Percentiles rank a stretch among this genome's conserved stretches.
These are phyloP conservation scores for Phaeodactylum tricornutum DNA, from an alignment of 108 stramenopile species.

Conservation along the genomic window DNA sequence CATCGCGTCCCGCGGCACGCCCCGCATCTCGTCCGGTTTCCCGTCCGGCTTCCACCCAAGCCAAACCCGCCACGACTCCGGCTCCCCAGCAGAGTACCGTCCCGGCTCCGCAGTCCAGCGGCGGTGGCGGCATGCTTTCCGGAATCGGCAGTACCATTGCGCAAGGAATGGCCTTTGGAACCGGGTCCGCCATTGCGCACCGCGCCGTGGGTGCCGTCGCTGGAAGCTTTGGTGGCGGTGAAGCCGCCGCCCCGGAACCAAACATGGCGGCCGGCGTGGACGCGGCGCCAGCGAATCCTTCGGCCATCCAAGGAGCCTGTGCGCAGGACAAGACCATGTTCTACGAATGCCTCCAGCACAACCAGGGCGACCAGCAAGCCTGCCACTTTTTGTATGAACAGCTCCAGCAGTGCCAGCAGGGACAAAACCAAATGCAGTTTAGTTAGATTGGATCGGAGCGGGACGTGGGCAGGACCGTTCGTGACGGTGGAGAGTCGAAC, in stretches of 20 bases:
- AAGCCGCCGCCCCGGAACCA: conserved; percentile 10
- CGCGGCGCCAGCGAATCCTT: conserved; percentile 14
- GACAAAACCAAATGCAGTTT: conserved; percentile 13
- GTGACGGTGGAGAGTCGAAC: too few relatives aligned
- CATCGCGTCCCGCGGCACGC: conserved; percentile 9
- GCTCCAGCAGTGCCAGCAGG: conserved; percentile 80
- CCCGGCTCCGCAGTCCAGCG: conserved; percentile 19
- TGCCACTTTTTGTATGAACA: conserved; percentile 88
- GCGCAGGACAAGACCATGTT: conserved; percentile 88
- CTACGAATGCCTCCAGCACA: conserved; percentile 84
- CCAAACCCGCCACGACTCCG: conserved; percentile 25
- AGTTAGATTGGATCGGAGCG: too few relatives aligned
- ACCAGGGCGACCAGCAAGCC: conserved; percentile 80
- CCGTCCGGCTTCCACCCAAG: conserved; percentile 14
- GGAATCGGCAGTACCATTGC: conserved; percentile 93
- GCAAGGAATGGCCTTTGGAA: conserved; percentile 98
- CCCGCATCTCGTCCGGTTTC: conserved; percentile 9
- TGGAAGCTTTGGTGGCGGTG: conserved; percentile 56
- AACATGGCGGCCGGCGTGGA: background rate
- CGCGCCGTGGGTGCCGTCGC: conserved; percentile 84
- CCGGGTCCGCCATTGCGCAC: conserved; percentile 93
- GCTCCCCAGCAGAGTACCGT: conserved; percentile 36
- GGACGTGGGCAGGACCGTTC: too few relatives aligned
- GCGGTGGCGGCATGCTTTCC: conserved; percentile 89
- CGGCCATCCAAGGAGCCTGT: conserved; percentile 46